These are phyloP conservation scores for Mycena leptocephala DNA, from an alignment of 768 basidiomycete genomes.

Conservation along the genomic window DNA sequence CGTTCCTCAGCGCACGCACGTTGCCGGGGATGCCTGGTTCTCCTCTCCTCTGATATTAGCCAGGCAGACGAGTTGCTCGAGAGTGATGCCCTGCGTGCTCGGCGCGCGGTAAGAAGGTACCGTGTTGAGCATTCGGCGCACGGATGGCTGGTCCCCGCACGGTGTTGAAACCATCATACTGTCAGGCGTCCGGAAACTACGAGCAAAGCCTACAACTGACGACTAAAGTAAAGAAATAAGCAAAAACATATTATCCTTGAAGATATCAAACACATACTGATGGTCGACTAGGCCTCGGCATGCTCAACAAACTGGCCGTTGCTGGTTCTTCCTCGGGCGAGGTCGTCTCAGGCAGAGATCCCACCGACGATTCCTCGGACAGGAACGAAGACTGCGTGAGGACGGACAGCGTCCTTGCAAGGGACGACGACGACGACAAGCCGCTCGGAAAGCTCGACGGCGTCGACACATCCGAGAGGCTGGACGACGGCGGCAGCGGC, in stretches of 20 bases:
- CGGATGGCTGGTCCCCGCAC: slow-evolving; percentile 63
- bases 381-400: slow-evolving; percentile 32
- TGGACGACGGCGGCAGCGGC: slow-evolving; percentile 37
- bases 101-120: slow-evolving; percentile 60
- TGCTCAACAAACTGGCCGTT: slow-evolving; percentile 32
- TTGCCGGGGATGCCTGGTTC: slow-evolving; percentile 74
- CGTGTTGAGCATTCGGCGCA: slow-evolving; percentile 63
- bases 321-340: slow-evolving; percentile 19
- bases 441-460: slow-evolving; percentile 27
- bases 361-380: slow-evolving; percentile 23
- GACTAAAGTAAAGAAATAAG: slow-evolving; percentile 41
- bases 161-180: slow-evolving; percentile 62
- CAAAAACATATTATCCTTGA: neutral
- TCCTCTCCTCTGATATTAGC: slow-evolving; percentile 77
- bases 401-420: slow-evolving; percentile 30
- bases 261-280: slow-evolving; percentile 42
- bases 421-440: slow-evolving; percentile 26
- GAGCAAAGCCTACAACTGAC: slow-evolving; percentile 49
- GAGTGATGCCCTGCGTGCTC: slow-evolving; percentile 68
- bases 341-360: slow-evolving; percentile 9
- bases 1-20: slow-evolving; percentile 79
- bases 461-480: slow-evolving; percentile 33
- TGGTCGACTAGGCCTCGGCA: slow-evolving; percentile 40
- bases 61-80: slow-evolving; percentile 61
- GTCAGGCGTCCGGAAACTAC: slow-evolving; percentile 55